These are phyloP conservation scores for Camillea tinctor DNA, from an alignment of 2,329 filamentous ascomycete genomes.

Conservation along the genomic window DNA sequence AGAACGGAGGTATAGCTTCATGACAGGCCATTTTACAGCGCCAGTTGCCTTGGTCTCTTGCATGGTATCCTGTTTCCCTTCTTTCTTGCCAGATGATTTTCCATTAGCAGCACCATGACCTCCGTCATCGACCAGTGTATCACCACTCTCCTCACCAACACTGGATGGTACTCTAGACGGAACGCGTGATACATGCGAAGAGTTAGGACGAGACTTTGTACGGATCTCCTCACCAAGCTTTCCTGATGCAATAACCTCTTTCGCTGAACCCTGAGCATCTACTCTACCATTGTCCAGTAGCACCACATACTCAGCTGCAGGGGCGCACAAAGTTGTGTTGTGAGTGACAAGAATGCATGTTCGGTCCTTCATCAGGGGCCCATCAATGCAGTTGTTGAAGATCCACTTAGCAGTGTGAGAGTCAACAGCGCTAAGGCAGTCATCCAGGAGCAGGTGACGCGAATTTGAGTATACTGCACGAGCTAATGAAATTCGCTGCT, in stretches of 20 bases:
- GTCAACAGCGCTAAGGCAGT: conserved; percentile 94
- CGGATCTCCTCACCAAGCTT: conserved; percentile 82
- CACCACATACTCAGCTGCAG: conserved; percentile 76
- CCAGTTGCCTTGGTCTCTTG: conserved; percentile 80
- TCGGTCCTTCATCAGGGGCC: conserved; percentile 81
- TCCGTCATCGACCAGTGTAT: conserved; percentile 56
- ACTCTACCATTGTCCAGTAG: conserved; percentile 86
- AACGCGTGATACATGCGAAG: conserved; percentile 67
- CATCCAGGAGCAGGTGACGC: conserved; percentile 85
- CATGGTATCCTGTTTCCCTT: conserved; percentile 54
- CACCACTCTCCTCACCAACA: conserved; percentile 60
- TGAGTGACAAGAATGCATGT: conserved; percentile 97
- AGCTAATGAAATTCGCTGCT: conserved; percentile 95
- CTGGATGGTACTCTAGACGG: conserved; percentile 78
- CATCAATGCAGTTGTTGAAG: conserved; percentile 87
- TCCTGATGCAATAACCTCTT: conserved; percentile 80
- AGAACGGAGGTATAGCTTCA: conserved; percentile 77
- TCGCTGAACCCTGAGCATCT: conserved; percentile 70
- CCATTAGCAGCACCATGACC: conserved; percentile 46
- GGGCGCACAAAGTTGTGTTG: conserved; percentile 85
- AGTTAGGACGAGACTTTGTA: conserved; percentile 67
- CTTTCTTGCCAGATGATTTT: conserved; percentile 45
- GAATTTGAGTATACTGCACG: conserved; percentile 96
- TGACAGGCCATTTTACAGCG: conserved; percentile 83
- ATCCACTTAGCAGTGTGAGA: conserved; percentile 98